These are phyloP conservation scores for Puccinia polysora DNA, from an alignment of 1,284 basidiomycete species.

Conservation along the genomic window DNA sequence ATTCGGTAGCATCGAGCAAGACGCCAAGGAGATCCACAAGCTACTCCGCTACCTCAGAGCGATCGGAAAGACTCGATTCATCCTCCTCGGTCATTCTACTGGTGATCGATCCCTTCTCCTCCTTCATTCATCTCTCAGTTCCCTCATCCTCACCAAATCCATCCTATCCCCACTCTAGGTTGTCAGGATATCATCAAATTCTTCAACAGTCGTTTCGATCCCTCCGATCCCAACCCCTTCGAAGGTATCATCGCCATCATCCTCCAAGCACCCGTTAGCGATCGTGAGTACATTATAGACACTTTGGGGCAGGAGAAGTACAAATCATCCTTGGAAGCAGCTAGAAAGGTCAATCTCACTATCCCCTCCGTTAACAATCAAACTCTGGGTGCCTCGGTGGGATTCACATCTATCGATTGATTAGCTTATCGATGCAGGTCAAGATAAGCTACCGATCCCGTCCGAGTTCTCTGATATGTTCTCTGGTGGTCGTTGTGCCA, in stretches of 20 bases:
- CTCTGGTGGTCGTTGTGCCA: slow-evolving; percentile 12
- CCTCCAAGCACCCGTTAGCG: slow-evolving; percentile 41
- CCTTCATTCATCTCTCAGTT: neutral
- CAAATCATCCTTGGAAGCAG: slow-evolving; percentile 10
- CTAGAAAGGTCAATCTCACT: slow-evolving; percentile 7
- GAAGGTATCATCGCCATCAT: slow-evolving; percentile 10
- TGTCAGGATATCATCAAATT: slow-evolving; percentile 41
- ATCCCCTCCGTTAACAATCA: neutral
- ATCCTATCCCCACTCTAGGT: slow-evolving; percentile 2
- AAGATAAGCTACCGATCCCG: slow-evolving; percentile 16
- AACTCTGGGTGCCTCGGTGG: neutral
- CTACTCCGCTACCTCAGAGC: slow-evolving; percentile 4
- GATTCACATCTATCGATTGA: neutral
- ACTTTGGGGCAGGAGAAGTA: slow-evolving; percentile 11
- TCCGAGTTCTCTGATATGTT: slow-evolving; percentile 36
- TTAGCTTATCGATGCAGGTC: slow-evolving; percentile 4
- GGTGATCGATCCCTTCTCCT: neutral
- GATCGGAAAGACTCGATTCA: slow-evolving; percentile 21
- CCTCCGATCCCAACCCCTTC: neutral
- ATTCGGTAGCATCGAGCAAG: slow-evolving; percentile 5
- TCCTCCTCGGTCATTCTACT: slow-evolving; percentile 36
- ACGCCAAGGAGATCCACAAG: slow-evolving; percentile 7
- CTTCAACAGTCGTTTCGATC: neutral
- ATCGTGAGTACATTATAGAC: slow-evolving; percentile 41
- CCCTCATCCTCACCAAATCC: neutral